Base-by-base conservation (phyloP, 495 filamentous ascomycete species). In the Xylona heveae region DNA sequence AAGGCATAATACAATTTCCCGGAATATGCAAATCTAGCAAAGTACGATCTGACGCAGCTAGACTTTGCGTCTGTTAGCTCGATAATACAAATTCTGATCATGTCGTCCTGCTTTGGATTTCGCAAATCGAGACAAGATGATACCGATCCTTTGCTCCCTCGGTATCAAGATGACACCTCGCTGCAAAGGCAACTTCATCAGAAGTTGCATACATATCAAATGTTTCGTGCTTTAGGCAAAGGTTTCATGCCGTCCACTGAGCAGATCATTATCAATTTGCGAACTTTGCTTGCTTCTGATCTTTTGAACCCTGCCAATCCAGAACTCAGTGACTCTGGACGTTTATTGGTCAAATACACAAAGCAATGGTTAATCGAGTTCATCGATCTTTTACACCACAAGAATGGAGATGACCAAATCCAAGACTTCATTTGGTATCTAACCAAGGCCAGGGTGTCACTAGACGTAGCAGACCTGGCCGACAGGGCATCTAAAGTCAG, bases 241-340 rank as follows among this genome's bases (percentile, higher is more conserved):
- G 85, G 85, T 1, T 93, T 73, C 53, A 82, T 93, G 76, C 85
- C 85, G 16, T 80, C 77, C 2, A 93, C 74, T 6, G 80, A 91
- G 40, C 85, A 95, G 45, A 40, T 61, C 37, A 76, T 82, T 44
- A 56, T 71, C 48, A 88, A 91, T 43, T 61, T 95, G 1, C 71
- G 83, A 22, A 81, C 74, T 19, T 51, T 95, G 2, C 57, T 93
- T 6, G 62, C 78, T 19, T 66, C 76, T 6, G 77, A 84, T 42
- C 39, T 90, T 13, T 62, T 93, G 30, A 84, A 80, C 46, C 68
- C 78, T 1, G 64, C 75, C 13, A 74, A 77, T 36, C 62, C 69
- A 15, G 71, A 78, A 13, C 59, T 93, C 28, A 85, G 78, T 40
- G 64, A 77, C 30, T 74, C 74, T 17, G 79, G 82, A 31, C 66